These are phyloP conservation scores for Lachancea fermentati DNA, from an alignment of 805 yeast species.

Conservation along the genomic window DNA sequence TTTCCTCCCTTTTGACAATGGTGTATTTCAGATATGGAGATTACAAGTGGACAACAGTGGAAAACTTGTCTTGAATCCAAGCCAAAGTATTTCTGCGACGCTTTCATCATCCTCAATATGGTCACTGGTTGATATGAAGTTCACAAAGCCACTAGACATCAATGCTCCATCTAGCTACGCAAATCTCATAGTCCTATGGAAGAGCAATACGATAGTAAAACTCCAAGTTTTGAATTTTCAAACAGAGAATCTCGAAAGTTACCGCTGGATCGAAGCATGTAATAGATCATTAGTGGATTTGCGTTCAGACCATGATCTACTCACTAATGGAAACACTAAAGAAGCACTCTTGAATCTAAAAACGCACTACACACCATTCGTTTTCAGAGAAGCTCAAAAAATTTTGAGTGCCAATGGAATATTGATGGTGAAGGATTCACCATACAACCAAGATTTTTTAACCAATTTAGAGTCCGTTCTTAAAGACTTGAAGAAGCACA, in stretches of 20 bases:
- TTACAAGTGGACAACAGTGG: conserved; percentile 18
- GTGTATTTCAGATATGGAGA: conserved; percentile 39
- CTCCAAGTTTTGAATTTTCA: conserved; percentile 34
- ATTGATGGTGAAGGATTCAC: conserved; percentile 19
- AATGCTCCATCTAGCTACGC: conserved; percentile 20
- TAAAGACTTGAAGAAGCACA: conserved; percentile 57
- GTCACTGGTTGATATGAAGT: conserved; percentile 29
- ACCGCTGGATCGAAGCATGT: conserved; percentile 26
- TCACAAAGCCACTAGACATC: conserved; percentile 21
- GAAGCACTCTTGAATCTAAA: conserved; percentile 42
- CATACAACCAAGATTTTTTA: conserved; percentile 49
- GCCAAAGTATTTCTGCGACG: conserved; percentile 19
- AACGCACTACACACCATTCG: conserved; percentile 46
- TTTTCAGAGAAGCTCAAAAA: conserved; percentile 43
- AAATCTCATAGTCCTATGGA: conserved; percentile 49
- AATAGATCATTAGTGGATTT: conserved; percentile 29
- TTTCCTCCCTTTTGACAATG: conserved; percentile 40
- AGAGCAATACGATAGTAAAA: conserved; percentile 52
- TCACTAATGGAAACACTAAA: conserved; percentile 44
- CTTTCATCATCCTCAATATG: conserved; percentile 28
- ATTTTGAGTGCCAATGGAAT: conserved; percentile 23
- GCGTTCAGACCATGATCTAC: conserved; percentile 37
- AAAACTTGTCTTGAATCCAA: conserved; percentile 10
- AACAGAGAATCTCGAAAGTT: conserved; percentile 20
- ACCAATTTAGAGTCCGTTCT: conserved; percentile 64